Percentiles rank a stretch among this genome's conserved stretches.
Evolutionary conservation across 2,329 filamentous ascomycete genomes (phyloP).

Genomic region (Dothidotthia symphoricarpi): DNA sequence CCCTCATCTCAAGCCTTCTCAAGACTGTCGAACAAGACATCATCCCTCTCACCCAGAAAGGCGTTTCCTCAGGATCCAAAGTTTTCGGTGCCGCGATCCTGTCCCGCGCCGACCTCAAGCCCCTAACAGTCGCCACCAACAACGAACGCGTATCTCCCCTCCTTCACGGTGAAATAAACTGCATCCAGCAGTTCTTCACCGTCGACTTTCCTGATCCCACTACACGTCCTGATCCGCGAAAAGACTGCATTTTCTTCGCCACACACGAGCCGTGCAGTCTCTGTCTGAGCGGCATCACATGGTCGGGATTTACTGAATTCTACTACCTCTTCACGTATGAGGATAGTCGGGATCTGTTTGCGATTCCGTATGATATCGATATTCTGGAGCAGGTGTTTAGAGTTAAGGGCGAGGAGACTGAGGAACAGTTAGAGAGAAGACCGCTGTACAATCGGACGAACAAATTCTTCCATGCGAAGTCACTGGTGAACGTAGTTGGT

Average conservation of each 20-base stretch:
- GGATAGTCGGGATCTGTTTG: constrained; percentile 57
- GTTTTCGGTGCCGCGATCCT: constrained; percentile 59
- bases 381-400: constrained; percentile 58
- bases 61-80: constrained; percentile 55
- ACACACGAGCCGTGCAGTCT: constrained; percentile 61
- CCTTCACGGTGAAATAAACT: constrained; percentile 61
- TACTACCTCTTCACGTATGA: constrained; percentile 62
- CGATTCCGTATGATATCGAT: constrained; percentile 58
- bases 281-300: constrained; percentile 58
- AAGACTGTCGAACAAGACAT: constrained; percentile 44
- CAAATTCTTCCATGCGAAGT: constrained; percentile 50
- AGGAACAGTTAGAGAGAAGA: constrained; percentile 36
- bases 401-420: constrained; percentile 41
- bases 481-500: constrained; percentile 16
- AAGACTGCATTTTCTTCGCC: constrained; percentile 58
- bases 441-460: constrained; percentile 57
- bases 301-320: constrained; percentile 57
- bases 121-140: constrained; percentile 56
- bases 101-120: constrained; percentile 42
- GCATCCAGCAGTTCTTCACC: constrained; percentile 59
- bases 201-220: constrained; percentile 23
- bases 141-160: constrained; percentile 56
- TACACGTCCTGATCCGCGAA: constrained; percentile 43
- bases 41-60: constrained; percentile 52
- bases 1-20: too few relatives aligned